Evolutionary conservation across 2,329 filamentous ascomycete species (phyloP).

Genomic region (Helminthosporium solani): DNA sequence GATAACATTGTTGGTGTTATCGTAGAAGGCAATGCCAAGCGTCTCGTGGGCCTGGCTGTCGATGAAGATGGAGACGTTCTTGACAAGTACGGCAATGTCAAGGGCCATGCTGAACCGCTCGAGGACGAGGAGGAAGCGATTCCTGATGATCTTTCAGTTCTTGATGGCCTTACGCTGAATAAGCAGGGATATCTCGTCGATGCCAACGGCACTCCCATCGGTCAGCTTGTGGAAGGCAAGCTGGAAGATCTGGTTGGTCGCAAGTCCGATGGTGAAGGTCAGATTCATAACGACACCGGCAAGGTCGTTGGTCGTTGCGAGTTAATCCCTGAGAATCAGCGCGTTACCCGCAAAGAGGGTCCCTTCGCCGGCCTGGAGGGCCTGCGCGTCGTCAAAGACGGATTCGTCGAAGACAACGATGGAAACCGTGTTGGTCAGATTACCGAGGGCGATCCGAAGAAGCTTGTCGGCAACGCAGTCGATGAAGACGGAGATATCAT

Average conservation of each 20-base stretch:
- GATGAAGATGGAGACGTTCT: conserved; percentile 65
- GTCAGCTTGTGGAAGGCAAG: conserved; percentile 58
- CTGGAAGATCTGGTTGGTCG: conserved; percentile 57
- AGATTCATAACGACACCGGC: conserved; percentile 57
- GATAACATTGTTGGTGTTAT: conserved; percentile 55
- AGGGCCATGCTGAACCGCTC: conserved; percentile 60
- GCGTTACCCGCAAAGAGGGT: conserved; percentile 60
- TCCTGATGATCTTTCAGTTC: conserved; percentile 52
- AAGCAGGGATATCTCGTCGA: conserved; percentile 60
- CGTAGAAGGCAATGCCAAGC: conserved; percentile 60
- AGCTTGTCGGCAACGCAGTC: conserved; percentile 69
- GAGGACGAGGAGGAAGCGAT: conserved; percentile 47
- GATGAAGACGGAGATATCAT: conserved; percentile 82
- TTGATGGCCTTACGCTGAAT: conserved; percentile 57
- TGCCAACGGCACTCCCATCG: conserved; percentile 56
- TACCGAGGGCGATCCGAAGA: conserved; percentile 68
- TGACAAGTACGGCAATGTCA: conserved; percentile 62
- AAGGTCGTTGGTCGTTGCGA: conserved; percentile 60
- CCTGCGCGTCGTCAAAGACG: conserved; percentile 67
- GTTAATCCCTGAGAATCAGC: conserved; percentile 58
- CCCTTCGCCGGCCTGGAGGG: conserved; percentile 68
- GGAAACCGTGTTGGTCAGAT: conserved; percentile 74
- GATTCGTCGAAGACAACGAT: conserved; percentile 74
- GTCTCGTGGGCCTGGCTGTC: conserved; percentile 59
- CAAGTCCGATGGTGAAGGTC: conserved; percentile 57